phyloP scores from a whole-genome alignment of 202 grass and related monocot genomes.

The Panicum hallii region DNA sequence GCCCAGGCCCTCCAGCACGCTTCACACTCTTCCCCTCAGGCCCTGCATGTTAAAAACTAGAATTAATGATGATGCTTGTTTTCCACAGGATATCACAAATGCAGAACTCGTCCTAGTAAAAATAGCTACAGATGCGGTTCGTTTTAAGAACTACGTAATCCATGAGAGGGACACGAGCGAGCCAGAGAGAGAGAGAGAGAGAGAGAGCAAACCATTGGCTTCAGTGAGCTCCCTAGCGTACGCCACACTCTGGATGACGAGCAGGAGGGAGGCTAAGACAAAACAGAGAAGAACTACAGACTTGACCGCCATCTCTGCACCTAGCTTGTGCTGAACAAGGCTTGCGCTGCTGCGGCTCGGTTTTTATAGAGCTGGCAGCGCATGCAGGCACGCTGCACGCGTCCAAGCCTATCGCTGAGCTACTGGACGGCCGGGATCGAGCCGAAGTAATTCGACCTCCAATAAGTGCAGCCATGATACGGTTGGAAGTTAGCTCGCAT shows the following conservation, averaged over 20 bases:
- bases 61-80: not conserved
- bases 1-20: not conserved
- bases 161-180: not conserved
- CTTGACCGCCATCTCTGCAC: constrained; percentile 28
- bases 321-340: not conserved
- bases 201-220: constrained; percentile 28
- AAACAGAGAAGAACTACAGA: constrained; percentile 36
- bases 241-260: not conserved
- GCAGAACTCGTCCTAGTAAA: not conserved
- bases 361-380: constrained; percentile 2
- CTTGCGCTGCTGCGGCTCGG: not conserved
- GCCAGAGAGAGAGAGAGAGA: no score
- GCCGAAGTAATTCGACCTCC: not conserved
- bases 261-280: constrained; percentile 41
- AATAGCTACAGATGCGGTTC: not conserved
- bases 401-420: not conserved
- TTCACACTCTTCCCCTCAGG: constrained; percentile 32
- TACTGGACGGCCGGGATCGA: not conserved
- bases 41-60: not conserved
- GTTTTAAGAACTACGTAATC: not conserved
- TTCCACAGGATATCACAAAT: not conserved
- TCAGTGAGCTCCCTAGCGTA: constrained; percentile 47
- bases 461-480: constrained; percentile 7
- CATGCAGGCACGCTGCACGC: not conserved
- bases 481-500: not conserved